phyloP scores from a whole-genome alignment of 2,329 filamentous ascomycete genomes.

The Talaromyces rugulosus region DNA sequence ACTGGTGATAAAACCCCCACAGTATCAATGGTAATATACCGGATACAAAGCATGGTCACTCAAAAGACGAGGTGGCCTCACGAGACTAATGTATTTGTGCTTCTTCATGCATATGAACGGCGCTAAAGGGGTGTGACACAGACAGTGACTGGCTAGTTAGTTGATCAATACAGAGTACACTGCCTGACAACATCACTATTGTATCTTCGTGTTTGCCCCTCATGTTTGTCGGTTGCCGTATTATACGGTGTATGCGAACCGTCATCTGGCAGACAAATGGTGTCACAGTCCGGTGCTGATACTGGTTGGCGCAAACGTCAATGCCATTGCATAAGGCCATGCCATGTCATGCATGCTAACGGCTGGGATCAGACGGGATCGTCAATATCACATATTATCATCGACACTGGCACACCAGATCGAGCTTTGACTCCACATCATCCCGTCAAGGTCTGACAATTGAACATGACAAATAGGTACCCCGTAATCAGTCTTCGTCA shows the following conservation, averaged over 20 bases:
- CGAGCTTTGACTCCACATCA: neutral
- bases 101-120: neutral
- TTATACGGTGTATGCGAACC: neutral
- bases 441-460: neutral
- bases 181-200: neutral
- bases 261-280: neutral
- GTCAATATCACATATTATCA: neutral
- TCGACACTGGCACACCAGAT: neutral
- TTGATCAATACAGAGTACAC: neutral
- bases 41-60: neutral
- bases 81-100: neutral
- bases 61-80: neutral
- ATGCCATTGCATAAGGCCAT: neutral
- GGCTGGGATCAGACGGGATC: neutral
- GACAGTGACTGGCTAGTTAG: neutral
- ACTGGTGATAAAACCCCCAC: neutral
- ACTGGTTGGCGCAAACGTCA: neutral
- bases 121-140: neutral
- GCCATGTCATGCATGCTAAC: neutral
- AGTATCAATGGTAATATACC: neutral
- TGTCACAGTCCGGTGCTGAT: neutral
- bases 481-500: slow-evolving; percentile 29
- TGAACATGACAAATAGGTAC: neutral
- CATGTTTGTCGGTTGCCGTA: neutral
- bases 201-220: neutral